Percentiles rank a stretch among this genome's conserved stretches.
phyloP scores from a whole-genome alignment of 441 rosid genomes.

The Syzygium malaccense region DNA sequence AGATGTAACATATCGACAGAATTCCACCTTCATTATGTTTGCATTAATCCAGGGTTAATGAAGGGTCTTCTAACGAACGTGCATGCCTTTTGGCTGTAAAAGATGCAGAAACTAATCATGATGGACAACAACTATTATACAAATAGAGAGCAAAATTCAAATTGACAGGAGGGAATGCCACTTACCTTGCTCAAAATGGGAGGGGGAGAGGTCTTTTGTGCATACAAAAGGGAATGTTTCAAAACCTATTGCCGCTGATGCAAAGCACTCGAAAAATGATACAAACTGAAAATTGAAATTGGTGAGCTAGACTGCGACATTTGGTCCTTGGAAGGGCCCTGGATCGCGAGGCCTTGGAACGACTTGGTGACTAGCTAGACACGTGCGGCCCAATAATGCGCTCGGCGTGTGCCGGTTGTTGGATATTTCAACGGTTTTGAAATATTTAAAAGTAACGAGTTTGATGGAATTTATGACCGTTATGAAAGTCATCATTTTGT shows the following conservation, averaged over 20 bases:
- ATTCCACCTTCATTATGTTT: not conserved
- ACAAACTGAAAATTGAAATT: not conserved
- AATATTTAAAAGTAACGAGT: too few relatives aligned
- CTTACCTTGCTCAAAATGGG: not conserved
- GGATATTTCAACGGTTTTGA: too few relatives aligned
- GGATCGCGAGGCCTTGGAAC: not conserved
- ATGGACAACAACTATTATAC: not conserved
- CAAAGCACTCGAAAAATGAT: not conserved
- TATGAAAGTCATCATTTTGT: too few relatives aligned
- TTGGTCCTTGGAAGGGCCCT: fast-evolving
- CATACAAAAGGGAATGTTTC: not conserved
- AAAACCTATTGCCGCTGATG: not conserved
- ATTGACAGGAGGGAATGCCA: not conserved
- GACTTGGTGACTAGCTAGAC: not conserved
- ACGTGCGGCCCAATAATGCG: not conserved
- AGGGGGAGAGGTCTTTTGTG: not conserved
- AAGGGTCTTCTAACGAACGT: not conserved
- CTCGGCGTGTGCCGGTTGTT: not conserved
- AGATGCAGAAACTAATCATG: not conserved
- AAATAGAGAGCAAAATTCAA: not conserved
- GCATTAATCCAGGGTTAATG: not conserved
- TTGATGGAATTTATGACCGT: too few relatives aligned
- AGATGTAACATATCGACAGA: not conserved
- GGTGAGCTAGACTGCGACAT: not conserved
- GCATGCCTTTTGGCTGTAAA: not conserved